Evolutionary conservation across 2,329 filamentous ascomycete species (phyloP).

Genomic region (Ceratocystiopsis sp.): DNA sequence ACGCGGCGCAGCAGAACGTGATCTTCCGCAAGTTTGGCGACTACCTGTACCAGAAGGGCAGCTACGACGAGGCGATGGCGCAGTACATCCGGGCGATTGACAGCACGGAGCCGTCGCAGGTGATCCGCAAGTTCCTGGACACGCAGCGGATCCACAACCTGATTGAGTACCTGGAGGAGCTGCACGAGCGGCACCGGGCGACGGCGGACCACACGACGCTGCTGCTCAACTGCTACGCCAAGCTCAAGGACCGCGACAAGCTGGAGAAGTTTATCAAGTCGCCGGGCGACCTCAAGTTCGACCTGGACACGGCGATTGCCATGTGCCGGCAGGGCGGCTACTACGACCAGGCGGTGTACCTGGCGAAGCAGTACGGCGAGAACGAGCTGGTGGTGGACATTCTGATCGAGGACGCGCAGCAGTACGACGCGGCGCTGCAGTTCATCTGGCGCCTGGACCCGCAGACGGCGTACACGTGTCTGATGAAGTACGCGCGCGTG

Average conservation of each 20-base stretch:
- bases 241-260: slow-evolving; percentile 92
- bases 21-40: slow-evolving; percentile 93
- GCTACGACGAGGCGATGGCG: slow-evolving; percentile 97
- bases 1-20: slow-evolving; percentile 64
- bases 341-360: slow-evolving; percentile 87
- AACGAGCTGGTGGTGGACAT: slow-evolving; percentile 91
- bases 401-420: slow-evolving; percentile 84
- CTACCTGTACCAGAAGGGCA: slow-evolving; percentile 82
- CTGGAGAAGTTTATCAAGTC: slow-evolving; percentile 94
- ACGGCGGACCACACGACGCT: slow-evolving; percentile 92
- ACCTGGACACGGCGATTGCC: slow-evolving; percentile 87
- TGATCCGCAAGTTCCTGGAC: slow-evolving; percentile 90
- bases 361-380: slow-evolving; percentile 87
- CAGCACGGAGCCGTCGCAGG: slow-evolving; percentile 87
- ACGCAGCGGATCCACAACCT: slow-evolving; percentile 95
- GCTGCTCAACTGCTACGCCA: slow-evolving; percentile 91
- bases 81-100: slow-evolving; percentile 95
- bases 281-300: slow-evolving; percentile 86
- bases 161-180: slow-evolving; percentile 89
- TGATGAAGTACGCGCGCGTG: slow-evolving; percentile 92
- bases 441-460: slow-evolving; percentile 85
- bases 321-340: slow-evolving; percentile 98
- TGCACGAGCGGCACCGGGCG: slow-evolving; percentile 85
- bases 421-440: slow-evolving; percentile 71
- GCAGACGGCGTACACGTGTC: slow-evolving; percentile 60